Base-by-base conservation (phyloP, 2,329 filamentous ascomycete genomes). In the Pseudogymnoascus sp. region DNA sequence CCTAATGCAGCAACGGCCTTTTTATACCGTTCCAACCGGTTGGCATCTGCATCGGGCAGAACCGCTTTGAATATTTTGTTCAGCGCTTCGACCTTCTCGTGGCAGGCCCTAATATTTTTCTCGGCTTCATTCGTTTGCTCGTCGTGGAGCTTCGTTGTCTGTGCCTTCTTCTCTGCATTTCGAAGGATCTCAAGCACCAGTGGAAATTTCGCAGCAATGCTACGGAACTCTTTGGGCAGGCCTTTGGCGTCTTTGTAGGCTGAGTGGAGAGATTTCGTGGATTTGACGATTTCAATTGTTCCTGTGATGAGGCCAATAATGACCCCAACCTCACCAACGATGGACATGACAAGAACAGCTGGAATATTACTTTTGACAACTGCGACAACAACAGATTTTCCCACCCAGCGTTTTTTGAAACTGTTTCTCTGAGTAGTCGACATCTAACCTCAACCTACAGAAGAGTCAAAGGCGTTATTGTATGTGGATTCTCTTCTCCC, bases 271-370 rank as follows among this genome's bases (percentile, higher is more conserved):
- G 69, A 64, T 53, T 71, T 66, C 1, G 67, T 65, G 10, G 63
- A 67, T 35, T 72, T 70, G 62, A 72, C 63, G 56, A 73, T 70
- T 1, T 67, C 18, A 59, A 73, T 71, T 23, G 72, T 68, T 11
- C 68, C 68, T 3, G 69, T 69, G 18, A 73, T 69, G 2, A 73
- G 60, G 2, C 69, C 69, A 5, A 73, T 16, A 18, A 72, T 65
- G 64, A 64, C 21, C 63, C 67, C 62, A 68, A 63, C 28, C 67
- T 67, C 66, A 21, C 38, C 38, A 12, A 42, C 38, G 2, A 6
- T 14, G 3, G 42, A n/a, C 42, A 50, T 50, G 21, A 5, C 14
- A 1, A 25, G 1, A 23, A 23, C 5, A 44, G 40, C 12, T 50
- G 1, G 25, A 47, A 12, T 47, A 14, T n/a, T 28, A 14, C 11